Percentiles rank a stretch among this genome's conserved stretches.
Evolutionary conservation across 805 yeast species (phyloP).

Genomic region (Kuraishia hungarica): DNA sequence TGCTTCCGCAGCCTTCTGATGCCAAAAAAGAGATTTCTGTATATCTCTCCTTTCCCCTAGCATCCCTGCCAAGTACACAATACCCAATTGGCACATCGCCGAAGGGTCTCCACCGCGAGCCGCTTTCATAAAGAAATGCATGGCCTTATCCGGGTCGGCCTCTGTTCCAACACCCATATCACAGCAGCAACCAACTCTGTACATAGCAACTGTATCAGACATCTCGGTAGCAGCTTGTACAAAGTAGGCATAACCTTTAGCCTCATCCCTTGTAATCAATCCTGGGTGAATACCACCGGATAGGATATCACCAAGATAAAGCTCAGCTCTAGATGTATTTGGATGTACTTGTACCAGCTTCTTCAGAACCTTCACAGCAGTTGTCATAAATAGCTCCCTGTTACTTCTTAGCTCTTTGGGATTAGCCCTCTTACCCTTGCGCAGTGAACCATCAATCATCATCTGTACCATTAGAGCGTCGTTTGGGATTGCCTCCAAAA

Average conservation of each 20-base stretch:
- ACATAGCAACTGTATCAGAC: conserved; percentile 52
- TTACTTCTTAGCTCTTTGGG: conserved; percentile 39
- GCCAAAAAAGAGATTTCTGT: conserved; percentile 40
- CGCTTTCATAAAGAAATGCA: conserved; percentile 47
- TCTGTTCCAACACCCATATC: conserved; percentile 56
- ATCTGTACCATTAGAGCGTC: conserved; percentile 33
- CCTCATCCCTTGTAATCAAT: conserved; percentile 41
- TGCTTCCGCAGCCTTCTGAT: conserved; percentile 35
- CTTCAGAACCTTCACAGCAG: conserved; percentile 52
- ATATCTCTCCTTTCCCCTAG: conserved; percentile 30
- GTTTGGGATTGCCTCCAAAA: conserved; percentile 38
- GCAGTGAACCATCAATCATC: conserved; percentile 36
- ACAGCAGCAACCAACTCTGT: conserved; percentile 61
- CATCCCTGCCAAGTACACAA: conserved; percentile 46
- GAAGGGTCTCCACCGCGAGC: conserved; percentile 54
- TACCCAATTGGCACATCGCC: conserved; percentile 70
- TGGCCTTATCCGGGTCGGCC: conserved; percentile 35
- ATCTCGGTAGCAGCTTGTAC: conserved; percentile 43
- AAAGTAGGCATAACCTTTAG: conserved; percentile 54
- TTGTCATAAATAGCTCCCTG: conserved; percentile 44
- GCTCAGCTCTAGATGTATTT: conserved; percentile 48
- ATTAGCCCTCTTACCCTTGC: conserved; percentile 23
- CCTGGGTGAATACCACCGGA: conserved; percentile 41
- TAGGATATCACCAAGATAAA: conserved; percentile 53
- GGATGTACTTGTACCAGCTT: conserved; percentile 38